phyloP scores from a whole-genome alignment of 2,329 filamentous ascomycete genomes.

The Ceratocystiopsis brevicomis region DNA sequence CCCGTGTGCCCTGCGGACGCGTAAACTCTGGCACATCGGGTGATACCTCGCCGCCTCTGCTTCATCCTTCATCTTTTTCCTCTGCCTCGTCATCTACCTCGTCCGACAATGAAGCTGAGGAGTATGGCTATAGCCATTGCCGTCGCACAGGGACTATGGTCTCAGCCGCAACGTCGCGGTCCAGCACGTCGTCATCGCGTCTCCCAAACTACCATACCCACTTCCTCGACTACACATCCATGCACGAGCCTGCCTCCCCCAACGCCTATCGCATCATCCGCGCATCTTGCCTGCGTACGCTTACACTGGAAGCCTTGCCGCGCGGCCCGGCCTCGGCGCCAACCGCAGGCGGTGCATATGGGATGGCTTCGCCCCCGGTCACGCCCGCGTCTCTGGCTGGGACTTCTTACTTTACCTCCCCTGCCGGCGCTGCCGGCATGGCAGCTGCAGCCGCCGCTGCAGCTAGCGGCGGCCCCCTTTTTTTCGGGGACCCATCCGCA shows the following conservation, averaged over 20 bases:
- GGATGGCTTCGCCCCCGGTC: slow-evolving; percentile 8
- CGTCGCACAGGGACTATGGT: slow-evolving; percentile 23
- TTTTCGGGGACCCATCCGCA: slow-evolving; percentile 45
- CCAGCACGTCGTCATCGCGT: slow-evolving; percentile 28
- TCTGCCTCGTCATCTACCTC: slow-evolving; percentile 18
- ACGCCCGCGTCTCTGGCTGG: slow-evolving; percentile 10
- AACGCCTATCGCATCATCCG: slow-evolving; percentile 49
- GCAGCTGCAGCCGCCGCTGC: slow-evolving; percentile 24
- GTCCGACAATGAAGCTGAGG: slow-evolving; percentile 34
- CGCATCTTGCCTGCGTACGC: slow-evolving; percentile 44
- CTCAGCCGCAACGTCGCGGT: slow-evolving; percentile 30
- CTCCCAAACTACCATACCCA: slow-evolving; percentile 34
- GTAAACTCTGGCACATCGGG: slow-evolving; percentile 26
- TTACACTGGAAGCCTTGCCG: slow-evolving; percentile 48
- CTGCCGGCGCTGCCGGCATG: slow-evolving; percentile 31
- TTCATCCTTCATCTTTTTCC: slow-evolving; percentile 24
- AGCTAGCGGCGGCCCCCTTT: slow-evolving; percentile 44
- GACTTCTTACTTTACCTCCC: not conserved
- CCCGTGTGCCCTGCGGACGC: slow-evolving; percentile 39
- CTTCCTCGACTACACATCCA: slow-evolving; percentile 49
- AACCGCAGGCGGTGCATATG: slow-evolving; percentile 19
- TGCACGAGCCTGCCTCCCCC: slow-evolving; percentile 41
- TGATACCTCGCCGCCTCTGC: slow-evolving; percentile 31
- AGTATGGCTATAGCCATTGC: slow-evolving; percentile 15
- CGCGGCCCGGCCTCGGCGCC: slow-evolving; percentile 28